Evolutionary conservation across 768 basidiomycete species (phyloP), one percentile per base, ranked within the genome.

Genomic region (Leccinum fibrillosum): DNA sequence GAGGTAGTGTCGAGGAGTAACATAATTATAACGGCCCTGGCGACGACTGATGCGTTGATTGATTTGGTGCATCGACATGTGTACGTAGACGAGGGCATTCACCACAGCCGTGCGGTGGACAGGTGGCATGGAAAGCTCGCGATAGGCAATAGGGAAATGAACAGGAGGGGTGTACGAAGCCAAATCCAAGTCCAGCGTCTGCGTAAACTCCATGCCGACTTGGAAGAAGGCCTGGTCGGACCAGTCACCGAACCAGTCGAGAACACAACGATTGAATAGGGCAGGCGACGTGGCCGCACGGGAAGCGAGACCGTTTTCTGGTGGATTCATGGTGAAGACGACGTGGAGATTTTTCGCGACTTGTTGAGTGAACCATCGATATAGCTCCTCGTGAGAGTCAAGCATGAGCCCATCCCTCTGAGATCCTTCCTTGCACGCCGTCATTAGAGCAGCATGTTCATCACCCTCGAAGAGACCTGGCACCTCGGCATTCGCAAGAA

Each of bases 391-490:
- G 55, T 90, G 94, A 34, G 95, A 96, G 75, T 98, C 97, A 9
- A 99, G 79, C 94, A 99, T 98, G 30, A 98, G 78, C 11, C 97
- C 97, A 63, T 99, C 97, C 13, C 97, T 86, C 69, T 98, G 95
- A n/a, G 97, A 97, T 5, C 97, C 97, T 75, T 98, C 97, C 72
- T 97, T 98, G 78, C 97, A 98, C 1, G 97, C 94, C 5, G 97
- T 98, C 95, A 98, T 98, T 57, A 99, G 78, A 52, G 95, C 92
- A 19, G 96, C 88, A 71, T 98, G 89, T 70, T 99, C 97, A 66
- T 99, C 97, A n/a, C 97, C 97, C 74, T 99, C 97, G 71, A 99
- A 99, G n/a, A 99, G 82, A 73, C 97, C 97, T 0, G 97, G 97
- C n/a, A 99, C 95, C 73, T 99, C 97, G n/a, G 97, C 97, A 66